Base-by-base conservation (phyloP, 306 rosid genomes). In the Gastrolobium bilobum region DNA sequence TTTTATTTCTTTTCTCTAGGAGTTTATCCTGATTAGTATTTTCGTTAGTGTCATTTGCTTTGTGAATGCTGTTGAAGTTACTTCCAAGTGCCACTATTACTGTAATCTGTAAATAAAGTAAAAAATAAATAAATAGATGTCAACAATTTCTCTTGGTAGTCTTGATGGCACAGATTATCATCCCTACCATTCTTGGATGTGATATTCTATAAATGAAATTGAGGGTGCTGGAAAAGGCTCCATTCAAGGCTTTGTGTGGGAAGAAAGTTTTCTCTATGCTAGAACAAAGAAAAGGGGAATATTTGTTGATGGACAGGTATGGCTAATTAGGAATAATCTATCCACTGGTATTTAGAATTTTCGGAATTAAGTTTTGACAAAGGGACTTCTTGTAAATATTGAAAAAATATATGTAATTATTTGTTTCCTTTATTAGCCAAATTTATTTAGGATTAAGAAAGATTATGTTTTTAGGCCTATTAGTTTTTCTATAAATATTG, bases 141-240 rank as follows among this genome's bases (percentile, higher is more conserved):
- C 53, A 46, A 53, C 50, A 54, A 51, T 44, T 37, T 54, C 63
- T 34, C 39, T 8, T 37, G n/a, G 4, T 43, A 42, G 10, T 69
- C 68, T 76, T 26, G 29, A 20, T 77, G 60, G 37, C 62, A 42
- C 42, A 40, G 50, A 43, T 51, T 51, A 20, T 61, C 20, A 42
- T 76, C 50, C 62, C 14, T 53, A 48, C 58, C 42, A 33, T 69
- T 82, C 30, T 35, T 31, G 68, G 53, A 34, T 62, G 51, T 57
- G 65, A 53, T 61, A n/a, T 65, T 56, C 52, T 46, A 30, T 58
- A 56, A 63, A 38, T 77, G 70, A 46, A 54, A 51, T 64, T 56
- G 81, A 73, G 52, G 64, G 47, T 66, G 60, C 54, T 60, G 70
- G 57, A 57, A 63, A 68, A 69, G 73, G 60, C 54, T 44, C 4